phyloP scores from a whole-genome alignment of 148 eudicot genomes.

The Amaranthus cruentus region DNA sequence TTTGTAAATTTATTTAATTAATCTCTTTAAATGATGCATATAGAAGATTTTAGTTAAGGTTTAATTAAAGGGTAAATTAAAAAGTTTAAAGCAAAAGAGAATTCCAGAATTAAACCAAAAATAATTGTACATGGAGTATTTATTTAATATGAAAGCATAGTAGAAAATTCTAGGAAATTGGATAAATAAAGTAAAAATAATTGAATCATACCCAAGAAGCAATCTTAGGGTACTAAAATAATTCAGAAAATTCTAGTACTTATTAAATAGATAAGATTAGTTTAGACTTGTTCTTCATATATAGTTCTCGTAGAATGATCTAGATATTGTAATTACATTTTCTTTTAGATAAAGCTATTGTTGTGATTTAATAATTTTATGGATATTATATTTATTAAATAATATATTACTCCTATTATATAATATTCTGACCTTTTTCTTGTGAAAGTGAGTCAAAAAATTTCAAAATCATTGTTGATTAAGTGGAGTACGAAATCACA shows the following conservation, averaged over 20 bases:
- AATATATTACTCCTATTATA: no score
- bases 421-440: no score
- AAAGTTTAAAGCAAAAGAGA: neutral
- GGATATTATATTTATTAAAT: no score
- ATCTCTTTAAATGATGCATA: neutral
- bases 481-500: conserved; percentile 4
- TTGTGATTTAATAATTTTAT: no score
- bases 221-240: neutral
- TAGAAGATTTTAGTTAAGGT: neutral
- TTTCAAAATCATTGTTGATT: neutral
- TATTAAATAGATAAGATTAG: neutral
- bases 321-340: neutral
- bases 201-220: neutral
- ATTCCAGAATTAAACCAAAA: neutral
- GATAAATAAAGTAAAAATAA: neutral
- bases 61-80: neutral
- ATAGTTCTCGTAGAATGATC: neutral
- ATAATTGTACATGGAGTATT: neutral
- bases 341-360: no score
- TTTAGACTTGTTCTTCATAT: neutral
- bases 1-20: no score
- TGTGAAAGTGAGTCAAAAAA: no score
- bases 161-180: neutral
- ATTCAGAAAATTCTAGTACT: neutral
- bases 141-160: neutral